Conservation (phyloP, 768 basidiomycete genomes). For the Udeniomyces megalosporus region DNA sequence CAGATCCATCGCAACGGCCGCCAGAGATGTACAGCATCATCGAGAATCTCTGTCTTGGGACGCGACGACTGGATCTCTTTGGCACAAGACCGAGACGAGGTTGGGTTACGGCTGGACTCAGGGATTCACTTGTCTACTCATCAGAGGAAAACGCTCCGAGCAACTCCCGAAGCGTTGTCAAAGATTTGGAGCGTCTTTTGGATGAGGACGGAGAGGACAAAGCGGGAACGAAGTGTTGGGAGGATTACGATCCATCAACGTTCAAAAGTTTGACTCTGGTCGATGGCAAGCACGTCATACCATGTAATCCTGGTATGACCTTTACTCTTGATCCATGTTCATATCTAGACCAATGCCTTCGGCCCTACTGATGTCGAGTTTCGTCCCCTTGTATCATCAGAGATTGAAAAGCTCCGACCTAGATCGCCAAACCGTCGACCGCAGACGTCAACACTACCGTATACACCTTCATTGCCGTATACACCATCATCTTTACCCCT, state of each 20-base stretch:
- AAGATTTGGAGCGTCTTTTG: no score
- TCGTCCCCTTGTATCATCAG: background rate
- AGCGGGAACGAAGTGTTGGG: no score
- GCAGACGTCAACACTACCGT: background rate
- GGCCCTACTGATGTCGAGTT: background rate
- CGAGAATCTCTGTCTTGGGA: slow-evolving; percentile 93
- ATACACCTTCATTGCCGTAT: no score
- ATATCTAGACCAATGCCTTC: no score
- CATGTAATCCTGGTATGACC: no score
- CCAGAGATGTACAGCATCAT: slow-evolving; percentile 91
- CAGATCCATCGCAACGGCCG: slow-evolving; percentile 70
- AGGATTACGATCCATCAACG: background rate
- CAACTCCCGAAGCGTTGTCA: no score
- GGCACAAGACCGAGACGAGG: slow-evolving; percentile 54
- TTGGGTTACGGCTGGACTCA: slow-evolving; percentile 59
- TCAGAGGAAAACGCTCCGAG: no score
- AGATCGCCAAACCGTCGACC: slow-evolving; percentile 13
- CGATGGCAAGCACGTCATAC: background rate
- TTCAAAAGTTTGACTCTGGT: background rate
- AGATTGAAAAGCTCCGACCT: slow-evolving; percentile 14
- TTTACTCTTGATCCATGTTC: background rate
- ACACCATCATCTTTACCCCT: no score
- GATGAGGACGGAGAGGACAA: no score
- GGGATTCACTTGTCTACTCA: no score
- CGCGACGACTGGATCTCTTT: slow-evolving; percentile 78